Evolutionary conservation across 2,329 filamentous ascomycete genomes (phyloP), one percentile per base, ranked within the genome.

Genomic region (Fusarium dlaminii): DNA sequence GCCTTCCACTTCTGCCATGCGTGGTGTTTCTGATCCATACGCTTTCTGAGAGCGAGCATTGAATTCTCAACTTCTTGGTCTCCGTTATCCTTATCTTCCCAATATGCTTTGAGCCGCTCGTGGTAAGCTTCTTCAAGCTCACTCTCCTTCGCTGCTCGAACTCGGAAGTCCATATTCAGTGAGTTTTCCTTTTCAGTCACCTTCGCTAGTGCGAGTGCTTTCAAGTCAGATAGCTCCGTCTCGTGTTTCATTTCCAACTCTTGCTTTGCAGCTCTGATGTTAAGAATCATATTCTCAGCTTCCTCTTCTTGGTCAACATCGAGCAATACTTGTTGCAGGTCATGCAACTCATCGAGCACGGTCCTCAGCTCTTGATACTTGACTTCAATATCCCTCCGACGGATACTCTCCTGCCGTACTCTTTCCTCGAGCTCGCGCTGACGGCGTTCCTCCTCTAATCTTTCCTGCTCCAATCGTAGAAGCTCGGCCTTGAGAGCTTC

Each of bases 81-180:
- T 9, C 80, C 82, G n/a, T 80, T 78, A 9, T 75, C 66, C 54
- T 82, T 82, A 24, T 77, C 77, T 11, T 76, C 74, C 82, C 83
- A 87, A 72, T 84, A 87, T 2, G 59, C 73, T 22, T 70, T 55
- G 13, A 89, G 80, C 43, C 81, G 77, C 20, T 73, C 68, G 1
- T 82, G 75, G 72, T 89, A 89, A 37, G 83, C 78, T 8, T 83
- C 80, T 70, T 89, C 86, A 11, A 87, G 79, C 12, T 75, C 77
- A 15, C 77, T 78, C 75, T 89, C 88, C 48, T 83, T 80, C 2
- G 75, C 75, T 1, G 83, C 79, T 2, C 87, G 84, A 8, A 77
- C 68, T 11, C 77, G 77, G 70, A 86, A 86, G 40, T 90, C 87
- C 11, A 73, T 70, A 10, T 81, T 68, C 59, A 87, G 81, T 6